Evolutionary conservation across 1,139 yeast species (phyloP), one percentile per base, ranked within the genome.

Genomic region (Diutina scorzettiae): DNA sequence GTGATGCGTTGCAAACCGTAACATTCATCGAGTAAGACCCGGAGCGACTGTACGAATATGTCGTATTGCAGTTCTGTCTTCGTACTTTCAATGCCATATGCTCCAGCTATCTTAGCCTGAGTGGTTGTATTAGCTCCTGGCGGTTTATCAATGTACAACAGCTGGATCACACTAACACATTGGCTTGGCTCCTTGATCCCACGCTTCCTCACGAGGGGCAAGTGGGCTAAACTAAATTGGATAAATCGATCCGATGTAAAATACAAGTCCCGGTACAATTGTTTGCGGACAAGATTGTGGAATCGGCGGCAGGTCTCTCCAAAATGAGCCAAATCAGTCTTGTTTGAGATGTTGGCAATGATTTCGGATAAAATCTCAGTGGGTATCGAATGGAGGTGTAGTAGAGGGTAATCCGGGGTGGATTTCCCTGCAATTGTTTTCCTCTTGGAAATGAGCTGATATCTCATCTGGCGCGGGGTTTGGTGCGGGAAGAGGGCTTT

Each of bases 321-420:
- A 11, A 34, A 23, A 16, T 34, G n/a, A 23, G 23, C 20, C 9
- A 34, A 23, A 8, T 23, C 39, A 11, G 27, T n/a, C 28, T 34
- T 34, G 6, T 19, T 8, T 11, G 25, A 7, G 20, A 34, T 23
- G 11, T n/a, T 6, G n/a, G 19, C 28, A 3, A 34, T 6, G 9
- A 34, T 34, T 19, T 34, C 39, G 11, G 19, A 5, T 7, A 34
- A 23, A 23, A 34, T 34, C 19, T 34, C 39, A 5, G 39, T 17
- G 9, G 39, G 39, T n/a, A 34, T 19, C 39, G 23, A 23, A 23
- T 34, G 39, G 16, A 34, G 25, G 23, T 34, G 39, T 3, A 28
- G 28, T 3, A 9, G 20, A n/a, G 39, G 39, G 25, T 34, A 34
- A 6, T 34, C 28, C n/a, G 39, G 39, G 2, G 39, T 34, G 16